Percentiles rank a stretch among this genome's conserved stretches.
Evolutionary conservation across 75 land plant genomes (phyloP).

Genomic region (Picea sitchensis): DNA sequence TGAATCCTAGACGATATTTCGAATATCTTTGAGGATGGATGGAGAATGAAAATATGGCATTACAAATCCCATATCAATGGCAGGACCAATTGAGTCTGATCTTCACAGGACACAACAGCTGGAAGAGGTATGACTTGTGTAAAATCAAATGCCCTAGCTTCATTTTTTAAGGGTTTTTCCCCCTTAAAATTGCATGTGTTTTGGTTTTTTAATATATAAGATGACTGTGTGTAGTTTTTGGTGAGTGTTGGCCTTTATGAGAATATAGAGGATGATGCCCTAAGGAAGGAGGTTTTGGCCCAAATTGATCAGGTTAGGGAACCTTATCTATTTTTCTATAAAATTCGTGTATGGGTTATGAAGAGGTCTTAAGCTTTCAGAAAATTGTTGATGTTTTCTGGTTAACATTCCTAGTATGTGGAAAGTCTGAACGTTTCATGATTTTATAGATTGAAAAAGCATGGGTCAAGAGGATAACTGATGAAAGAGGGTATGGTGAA

Average conservation of each 20-base stretch:
- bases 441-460: conserved; percentile 49
- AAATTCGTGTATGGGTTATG: no score
- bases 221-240: conserved; percentile 38
- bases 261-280: conserved; percentile 62
- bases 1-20: neutral
- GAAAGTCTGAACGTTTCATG: neutral
- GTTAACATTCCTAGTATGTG: neutral
- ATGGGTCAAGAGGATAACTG: conserved; percentile 79
- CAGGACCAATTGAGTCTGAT: conserved; percentile 66
- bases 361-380: no score
- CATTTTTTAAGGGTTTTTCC: neutral
- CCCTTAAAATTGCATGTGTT: neutral
- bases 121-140: conserved; percentile 45
- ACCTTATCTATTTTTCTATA: neutral
- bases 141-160: neutral
- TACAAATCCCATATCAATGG: conserved; percentile 67
- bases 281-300: conserved; percentile 68
- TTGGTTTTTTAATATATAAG: neutral
- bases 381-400: neutral
- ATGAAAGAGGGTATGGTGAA: conserved; percentile 58
- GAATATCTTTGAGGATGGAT: neutral
- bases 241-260: conserved; percentile 67
- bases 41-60: conserved; percentile 51
- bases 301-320: conserved; percentile 47
- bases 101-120: conserved; percentile 38